Conservation (phyloP, 352 stramenopile species). For the Globisporangium parvum region DNA sequence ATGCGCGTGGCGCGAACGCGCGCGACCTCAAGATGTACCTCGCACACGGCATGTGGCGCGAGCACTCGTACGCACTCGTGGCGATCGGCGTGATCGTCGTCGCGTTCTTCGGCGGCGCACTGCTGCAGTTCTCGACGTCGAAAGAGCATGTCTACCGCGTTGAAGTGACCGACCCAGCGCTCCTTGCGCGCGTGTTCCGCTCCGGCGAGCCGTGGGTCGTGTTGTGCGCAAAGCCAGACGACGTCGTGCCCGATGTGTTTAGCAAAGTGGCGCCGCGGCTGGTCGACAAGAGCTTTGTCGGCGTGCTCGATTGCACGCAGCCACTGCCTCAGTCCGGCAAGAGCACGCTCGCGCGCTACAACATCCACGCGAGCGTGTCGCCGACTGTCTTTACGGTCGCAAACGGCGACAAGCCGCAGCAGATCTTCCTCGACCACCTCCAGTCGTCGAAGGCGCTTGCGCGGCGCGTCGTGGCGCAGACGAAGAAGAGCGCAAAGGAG, state of each 20-base stretch:
- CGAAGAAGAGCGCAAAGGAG: slow-evolving; percentile 46
- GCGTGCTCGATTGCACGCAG: slow-evolving; percentile 74
- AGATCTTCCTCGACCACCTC: slow-evolving; percentile 69
- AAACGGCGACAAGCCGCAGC: slow-evolving; percentile 68
- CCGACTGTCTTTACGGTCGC: slow-evolving; percentile 78
- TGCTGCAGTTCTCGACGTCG: slow-evolving; percentile 63
- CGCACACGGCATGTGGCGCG: slow-evolving; percentile 76
- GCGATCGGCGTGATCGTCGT: slow-evolving; percentile 42
- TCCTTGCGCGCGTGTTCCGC: slow-evolving; percentile 68
- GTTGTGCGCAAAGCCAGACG: slow-evolving; percentile 61
- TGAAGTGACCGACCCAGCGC: slow-evolving; percentile 39
- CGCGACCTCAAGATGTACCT: slow-evolving; percentile 81
- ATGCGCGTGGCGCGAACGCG: slow-evolving; percentile 42
- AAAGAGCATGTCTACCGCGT: slow-evolving; percentile 61
- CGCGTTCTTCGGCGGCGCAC: slow-evolving; percentile 49
- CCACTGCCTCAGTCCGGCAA: slow-evolving; percentile 43
- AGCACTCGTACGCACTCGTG: slow-evolving; percentile 59
- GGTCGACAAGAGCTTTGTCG: slow-evolving; percentile 44
- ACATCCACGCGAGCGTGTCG: slow-evolving; percentile 48
- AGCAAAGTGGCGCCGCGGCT: slow-evolving; percentile 55
- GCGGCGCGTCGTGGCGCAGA: slow-evolving; percentile 45
- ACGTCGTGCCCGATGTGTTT: slow-evolving; percentile 68
- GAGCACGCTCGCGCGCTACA: slow-evolving; percentile 52
- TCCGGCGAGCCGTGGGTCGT: slow-evolving; percentile 81
- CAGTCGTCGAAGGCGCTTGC: slow-evolving; percentile 52